Conservation (phyloP, 2,329 filamentous ascomycete species). For the Trichoderma asperellum region DNA sequence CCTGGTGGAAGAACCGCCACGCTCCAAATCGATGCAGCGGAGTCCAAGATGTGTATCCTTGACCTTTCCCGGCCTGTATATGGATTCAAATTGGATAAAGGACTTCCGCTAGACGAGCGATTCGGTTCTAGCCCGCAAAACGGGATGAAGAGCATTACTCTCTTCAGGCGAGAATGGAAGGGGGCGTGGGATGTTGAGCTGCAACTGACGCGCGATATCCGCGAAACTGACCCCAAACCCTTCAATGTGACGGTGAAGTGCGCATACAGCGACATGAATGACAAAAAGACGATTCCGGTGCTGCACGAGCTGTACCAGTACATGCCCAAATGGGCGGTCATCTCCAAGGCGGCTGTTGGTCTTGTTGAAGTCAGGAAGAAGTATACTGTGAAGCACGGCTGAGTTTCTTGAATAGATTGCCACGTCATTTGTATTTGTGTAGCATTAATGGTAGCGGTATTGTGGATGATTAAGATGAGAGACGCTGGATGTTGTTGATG, state of each 20-base stretch:
- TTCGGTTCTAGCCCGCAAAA: constrained; percentile 66
- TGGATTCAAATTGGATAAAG: constrained; percentile 66
- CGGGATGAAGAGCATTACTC: constrained; percentile 69
- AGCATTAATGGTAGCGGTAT: background rate
- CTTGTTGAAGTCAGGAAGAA: constrained; percentile 78
- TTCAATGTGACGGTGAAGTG: constrained; percentile 73
- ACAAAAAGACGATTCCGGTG: constrained; percentile 72
- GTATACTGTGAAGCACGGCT: constrained; percentile 47
- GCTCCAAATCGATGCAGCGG: constrained; percentile 69
- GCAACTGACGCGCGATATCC: constrained; percentile 33
- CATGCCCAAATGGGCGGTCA: constrained; percentile 76
- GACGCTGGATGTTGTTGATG: background rate
- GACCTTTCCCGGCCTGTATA: constrained; percentile 70
- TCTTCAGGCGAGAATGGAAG: constrained; percentile 84
- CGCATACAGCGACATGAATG: constrained; percentile 86
- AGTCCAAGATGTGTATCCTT: constrained; percentile 80
- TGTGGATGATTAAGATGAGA: background rate
- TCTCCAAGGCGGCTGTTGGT: constrained; percentile 76
- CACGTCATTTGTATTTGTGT: background rate
- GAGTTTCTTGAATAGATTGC: background rate
- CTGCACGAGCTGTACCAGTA: constrained; percentile 78
- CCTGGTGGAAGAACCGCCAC: constrained; percentile 54
- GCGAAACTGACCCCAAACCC: constrained; percentile 32
- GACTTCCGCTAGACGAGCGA: constrained; percentile 61
- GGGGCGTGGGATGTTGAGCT: constrained; percentile 70